A percentile compares a stretch with the other conserved stretches of the same genome.
Evolutionary conservation across 1,139 yeast species (phyloP).

Genomic region (Taphrina flavorubra): DNA sequence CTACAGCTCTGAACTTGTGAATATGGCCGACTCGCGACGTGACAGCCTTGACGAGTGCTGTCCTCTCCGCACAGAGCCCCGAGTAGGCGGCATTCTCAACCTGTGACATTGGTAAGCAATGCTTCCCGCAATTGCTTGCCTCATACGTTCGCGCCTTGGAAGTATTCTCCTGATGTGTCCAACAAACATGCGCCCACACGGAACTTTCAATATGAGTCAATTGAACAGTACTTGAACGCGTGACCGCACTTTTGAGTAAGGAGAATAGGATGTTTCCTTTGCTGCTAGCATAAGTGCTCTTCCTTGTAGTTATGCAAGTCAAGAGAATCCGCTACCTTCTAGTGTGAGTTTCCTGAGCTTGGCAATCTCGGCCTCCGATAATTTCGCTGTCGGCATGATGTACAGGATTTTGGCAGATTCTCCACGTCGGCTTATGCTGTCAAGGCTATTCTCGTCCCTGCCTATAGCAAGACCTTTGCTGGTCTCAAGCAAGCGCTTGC

Average conservation of each 20-base stretch:
- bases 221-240: not conserved
- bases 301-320: too few relatives aligned
- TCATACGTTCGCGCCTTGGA: constrained; percentile 38
- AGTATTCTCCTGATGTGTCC: constrained; percentile 26
- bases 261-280: constrained; percentile 15
- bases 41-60: constrained; percentile 41
- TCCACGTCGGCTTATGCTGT: not conserved
- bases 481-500: too few relatives aligned
- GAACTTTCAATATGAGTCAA: constrained; percentile 13
- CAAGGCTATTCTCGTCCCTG: not conserved
- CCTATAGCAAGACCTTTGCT: too few relatives aligned
- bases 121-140: not conserved
- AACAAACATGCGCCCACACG: constrained; percentile 41
- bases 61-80: constrained; percentile 41
- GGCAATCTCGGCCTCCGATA: constrained; percentile 1
- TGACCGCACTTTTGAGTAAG: constrained; percentile 10
- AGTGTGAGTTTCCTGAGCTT: constrained; percentile 9
- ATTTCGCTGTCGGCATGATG: not conserved
- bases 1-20: constrained; percentile 26
- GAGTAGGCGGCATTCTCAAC: constrained; percentile 40
- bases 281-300: not conserved
- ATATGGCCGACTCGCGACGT: constrained; percentile 28
- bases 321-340: not conserved
- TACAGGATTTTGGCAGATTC: too few relatives aligned
- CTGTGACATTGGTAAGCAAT: not conserved